Conservation (phyloP, 192 early-diverging fungal species). For the Dimargaris xerosporica region DNA sequence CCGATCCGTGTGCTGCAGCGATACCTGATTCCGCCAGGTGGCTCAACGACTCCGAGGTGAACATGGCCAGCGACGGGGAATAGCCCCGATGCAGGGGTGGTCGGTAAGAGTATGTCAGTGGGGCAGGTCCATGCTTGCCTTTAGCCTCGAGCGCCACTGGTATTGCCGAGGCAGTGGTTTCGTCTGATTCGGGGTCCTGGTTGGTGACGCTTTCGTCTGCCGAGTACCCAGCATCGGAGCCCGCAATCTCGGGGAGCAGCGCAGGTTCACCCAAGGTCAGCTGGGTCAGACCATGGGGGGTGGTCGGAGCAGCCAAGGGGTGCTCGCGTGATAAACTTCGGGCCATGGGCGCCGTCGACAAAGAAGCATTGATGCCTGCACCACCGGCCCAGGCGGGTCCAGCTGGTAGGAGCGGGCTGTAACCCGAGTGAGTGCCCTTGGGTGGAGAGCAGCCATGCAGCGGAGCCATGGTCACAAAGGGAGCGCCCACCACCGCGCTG, state of each 20-base stretch:
- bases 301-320: no score
- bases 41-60: neutral
- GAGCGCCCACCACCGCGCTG: no score
- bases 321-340: no score
- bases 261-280: no score
- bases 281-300: no score
- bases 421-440: no score
- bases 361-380: no score
- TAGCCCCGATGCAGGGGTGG: neutral
- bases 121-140: neutral
- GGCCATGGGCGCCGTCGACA: no score
- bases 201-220: conserved; percentile 2
- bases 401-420: no score
- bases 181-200: neutral
- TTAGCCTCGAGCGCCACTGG: neutral
- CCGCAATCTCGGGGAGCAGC: neutral
- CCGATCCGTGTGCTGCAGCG: neutral
- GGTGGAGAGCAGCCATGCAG: no score
- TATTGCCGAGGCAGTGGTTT: neutral
- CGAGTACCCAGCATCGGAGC: conserved; percentile 3
- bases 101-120: neutral
- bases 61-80: neutral
- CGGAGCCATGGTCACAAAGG: no score
- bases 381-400: no score
- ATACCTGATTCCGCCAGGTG: neutral